phyloP scores from a whole-genome alignment of 805 yeast genomes.

The Ogataea dorogensis region DNA sequence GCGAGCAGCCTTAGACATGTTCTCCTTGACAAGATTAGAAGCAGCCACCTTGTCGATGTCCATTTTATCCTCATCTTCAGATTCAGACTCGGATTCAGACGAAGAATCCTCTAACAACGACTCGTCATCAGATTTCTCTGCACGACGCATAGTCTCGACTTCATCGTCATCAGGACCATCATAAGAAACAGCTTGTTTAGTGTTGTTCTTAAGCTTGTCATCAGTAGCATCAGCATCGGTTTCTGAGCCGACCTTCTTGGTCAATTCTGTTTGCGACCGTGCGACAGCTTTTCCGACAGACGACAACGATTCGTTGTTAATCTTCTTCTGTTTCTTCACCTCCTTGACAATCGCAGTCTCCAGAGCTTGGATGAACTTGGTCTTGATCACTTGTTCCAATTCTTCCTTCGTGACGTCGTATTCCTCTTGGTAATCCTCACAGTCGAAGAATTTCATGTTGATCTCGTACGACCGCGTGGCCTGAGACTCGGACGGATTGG shows the following conservation, averaged over 20 bases:
- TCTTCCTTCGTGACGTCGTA: constrained; percentile 83
- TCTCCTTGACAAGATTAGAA: constrained; percentile 23
- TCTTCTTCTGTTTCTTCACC: constrained; percentile 72
- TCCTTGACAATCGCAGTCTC: constrained; percentile 77
- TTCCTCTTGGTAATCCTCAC: constrained; percentile 76
- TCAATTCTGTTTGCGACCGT: constrained; percentile 46
- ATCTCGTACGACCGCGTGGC: constrained; percentile 71
- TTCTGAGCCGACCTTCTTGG: constrained; percentile 39
- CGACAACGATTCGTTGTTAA: constrained; percentile 49
- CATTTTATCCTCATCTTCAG: constrained; percentile 38
- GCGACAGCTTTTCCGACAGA: constrained; percentile 72
- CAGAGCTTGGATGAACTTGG: constrained; percentile 63
- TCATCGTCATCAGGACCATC: constrained; percentile 97
- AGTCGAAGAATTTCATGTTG: constrained; percentile 70
- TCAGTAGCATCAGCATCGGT: constrained; percentile 64
- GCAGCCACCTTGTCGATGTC: constrained; percentile 5
- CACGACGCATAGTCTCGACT: constrained; percentile 81
- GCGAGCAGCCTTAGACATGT: constrained; percentile 60
- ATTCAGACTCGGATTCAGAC: constrained; percentile 39
- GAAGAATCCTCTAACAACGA: constrained; percentile 41
- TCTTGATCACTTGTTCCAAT: constrained; percentile 65
- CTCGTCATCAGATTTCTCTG: constrained; percentile 75
- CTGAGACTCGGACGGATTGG: constrained; percentile 45
- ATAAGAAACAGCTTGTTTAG: constrained; percentile 86
- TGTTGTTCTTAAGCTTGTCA: constrained; percentile 56